Conservation (phyloP, 257 asterid genomes). For the Haberlea rhodopensis region DNA sequence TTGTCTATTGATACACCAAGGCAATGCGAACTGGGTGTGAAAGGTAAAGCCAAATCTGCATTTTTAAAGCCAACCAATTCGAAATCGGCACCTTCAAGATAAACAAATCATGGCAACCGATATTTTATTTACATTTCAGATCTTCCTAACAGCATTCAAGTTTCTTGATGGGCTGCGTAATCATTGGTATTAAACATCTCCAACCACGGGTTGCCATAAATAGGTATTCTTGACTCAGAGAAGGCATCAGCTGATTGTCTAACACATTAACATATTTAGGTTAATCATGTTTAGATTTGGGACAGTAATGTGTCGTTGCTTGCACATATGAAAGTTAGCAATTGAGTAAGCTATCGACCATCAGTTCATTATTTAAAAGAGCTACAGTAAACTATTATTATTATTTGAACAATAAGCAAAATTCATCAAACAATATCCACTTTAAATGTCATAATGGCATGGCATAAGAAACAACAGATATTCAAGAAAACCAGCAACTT, state of each 20-base stretch:
- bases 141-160: slow-evolving; percentile 69
- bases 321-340: slow-evolving; percentile 3
- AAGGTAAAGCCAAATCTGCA: slow-evolving; percentile 98
- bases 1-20: slow-evolving; percentile 96
- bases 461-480: slow-evolving; percentile 16
- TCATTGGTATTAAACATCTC: slow-evolving; percentile 39
- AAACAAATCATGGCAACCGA: slow-evolving; percentile 93
- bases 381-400: background rate
- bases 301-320: slow-evolving; percentile 19
- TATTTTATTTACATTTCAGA: slow-evolving; percentile 65
- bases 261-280: slow-evolving; percentile 29
- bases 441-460: slow-evolving; percentile 13
- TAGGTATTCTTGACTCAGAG: slow-evolving; percentile 34
- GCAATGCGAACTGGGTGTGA: slow-evolving; percentile 90
- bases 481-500: slow-evolving; percentile 10
- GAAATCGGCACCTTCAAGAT: slow-evolving; percentile 91
- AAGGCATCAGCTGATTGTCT: slow-evolving; percentile 31
- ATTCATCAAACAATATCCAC: slow-evolving; percentile 6
- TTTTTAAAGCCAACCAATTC: slow-evolving; percentile 98
- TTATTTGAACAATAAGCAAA: background rate
- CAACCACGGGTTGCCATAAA: slow-evolving; percentile 34
- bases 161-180: slow-evolving; percentile 48
- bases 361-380: slow-evolving; percentile 13
- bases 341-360: slow-evolving; percentile 21
- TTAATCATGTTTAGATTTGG: slow-evolving; percentile 19